Evolutionary conservation across 768 basidiomycete species (phyloP).

Genomic region (Boletus insuetus): DNA sequence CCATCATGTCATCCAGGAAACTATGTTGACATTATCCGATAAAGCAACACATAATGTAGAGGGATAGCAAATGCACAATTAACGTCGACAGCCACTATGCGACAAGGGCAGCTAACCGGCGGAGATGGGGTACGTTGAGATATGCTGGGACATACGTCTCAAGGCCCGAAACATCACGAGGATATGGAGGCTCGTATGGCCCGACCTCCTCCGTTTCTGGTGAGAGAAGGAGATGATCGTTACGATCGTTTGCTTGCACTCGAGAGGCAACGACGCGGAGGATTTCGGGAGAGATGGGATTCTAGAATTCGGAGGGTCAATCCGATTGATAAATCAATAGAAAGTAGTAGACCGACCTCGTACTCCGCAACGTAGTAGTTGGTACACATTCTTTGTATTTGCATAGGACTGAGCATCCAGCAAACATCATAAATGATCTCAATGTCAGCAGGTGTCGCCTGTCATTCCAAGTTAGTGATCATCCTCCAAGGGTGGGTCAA

Average conservation of each 20-base stretch:
- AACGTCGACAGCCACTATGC: slow-evolving; percentile 42
- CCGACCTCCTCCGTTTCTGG: slow-evolving; percentile 98
- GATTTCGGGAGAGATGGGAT: slow-evolving; percentile 96
- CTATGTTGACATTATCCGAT: slow-evolving; percentile 16
- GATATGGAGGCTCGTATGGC: slow-evolving; percentile 89
- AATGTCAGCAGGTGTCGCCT: slow-evolving; percentile 93
- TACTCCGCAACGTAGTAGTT: slow-evolving; percentile 99
- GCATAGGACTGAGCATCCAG: slow-evolving; percentile 99
- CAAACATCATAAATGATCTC: slow-evolving; percentile 99
- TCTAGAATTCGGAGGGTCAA: slow-evolving; percentile 43
- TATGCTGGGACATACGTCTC: slow-evolving; percentile 97
- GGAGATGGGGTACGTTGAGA: slow-evolving; percentile 84
- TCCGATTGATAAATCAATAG: background rate
- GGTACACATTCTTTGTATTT: slow-evolving; percentile 98
- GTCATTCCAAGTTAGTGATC: slow-evolving; percentile 6
- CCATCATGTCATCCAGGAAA: slow-evolving; percentile 2
- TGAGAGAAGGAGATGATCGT: slow-evolving; percentile 92
- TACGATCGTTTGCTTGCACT: slow-evolving; percentile 93
- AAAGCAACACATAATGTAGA: slow-evolving; percentile 21
- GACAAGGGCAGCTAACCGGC: slow-evolving; percentile 83
- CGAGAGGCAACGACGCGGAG: slow-evolving; percentile 94
- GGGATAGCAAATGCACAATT: slow-evolving; percentile 6
- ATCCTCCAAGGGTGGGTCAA: background rate
- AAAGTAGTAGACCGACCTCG: slow-evolving; percentile 56
- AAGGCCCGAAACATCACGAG: slow-evolving; percentile 91